Percentiles rank a stretch among this genome's conserved stretches.
phyloP scores from a whole-genome alignment of 352 stramenopile genomes.

The Globisporangium cederbergense region DNA sequence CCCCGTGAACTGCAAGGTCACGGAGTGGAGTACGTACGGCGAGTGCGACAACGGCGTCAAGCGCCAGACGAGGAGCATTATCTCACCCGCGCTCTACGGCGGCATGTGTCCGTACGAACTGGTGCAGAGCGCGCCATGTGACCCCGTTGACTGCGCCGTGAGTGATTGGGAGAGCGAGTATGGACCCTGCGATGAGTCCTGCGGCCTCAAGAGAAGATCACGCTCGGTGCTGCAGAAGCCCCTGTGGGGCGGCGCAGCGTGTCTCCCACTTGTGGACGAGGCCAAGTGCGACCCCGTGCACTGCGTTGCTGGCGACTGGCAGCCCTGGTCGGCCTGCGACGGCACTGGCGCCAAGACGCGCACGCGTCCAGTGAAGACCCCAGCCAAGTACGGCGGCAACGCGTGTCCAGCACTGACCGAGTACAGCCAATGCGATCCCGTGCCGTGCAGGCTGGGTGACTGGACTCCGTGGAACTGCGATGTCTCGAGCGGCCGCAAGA shows the following conservation, averaged over 20 bases:
- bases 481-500: constrained; percentile 28
- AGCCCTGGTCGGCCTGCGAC: constrained; percentile 31
- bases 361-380: constrained; percentile 22
- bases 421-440: constrained; percentile 29
- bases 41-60: constrained; percentile 38
- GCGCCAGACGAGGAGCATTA: constrained; percentile 30
- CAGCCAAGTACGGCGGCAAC: constrained; percentile 37
- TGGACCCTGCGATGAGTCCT: constrained; percentile 27
- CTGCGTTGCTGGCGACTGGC: constrained; percentile 35
- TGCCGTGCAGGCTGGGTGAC: constrained; percentile 42
- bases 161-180: constrained; percentile 36
- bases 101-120: constrained; percentile 36
- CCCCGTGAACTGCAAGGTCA: constrained; percentile 48
- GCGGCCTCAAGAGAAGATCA: constrained; percentile 30
- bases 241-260: constrained; percentile 32
- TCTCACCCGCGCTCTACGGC: constrained; percentile 34
- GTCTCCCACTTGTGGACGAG: constrained; percentile 24
- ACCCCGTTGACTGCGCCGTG: constrained; percentile 52
- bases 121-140: constrained; percentile 34
- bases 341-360: constrained; percentile 29
- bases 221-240: constrained; percentile 31
- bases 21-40: constrained; percentile 43
- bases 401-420: constrained; percentile 28
- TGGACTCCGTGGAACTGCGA: constrained; percentile 45
- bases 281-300: constrained; percentile 32